Percentiles rank a stretch among this genome's conserved stretches.
Conservation (phyloP, 805 yeast species). For the Torulaspora indica region DNA sequence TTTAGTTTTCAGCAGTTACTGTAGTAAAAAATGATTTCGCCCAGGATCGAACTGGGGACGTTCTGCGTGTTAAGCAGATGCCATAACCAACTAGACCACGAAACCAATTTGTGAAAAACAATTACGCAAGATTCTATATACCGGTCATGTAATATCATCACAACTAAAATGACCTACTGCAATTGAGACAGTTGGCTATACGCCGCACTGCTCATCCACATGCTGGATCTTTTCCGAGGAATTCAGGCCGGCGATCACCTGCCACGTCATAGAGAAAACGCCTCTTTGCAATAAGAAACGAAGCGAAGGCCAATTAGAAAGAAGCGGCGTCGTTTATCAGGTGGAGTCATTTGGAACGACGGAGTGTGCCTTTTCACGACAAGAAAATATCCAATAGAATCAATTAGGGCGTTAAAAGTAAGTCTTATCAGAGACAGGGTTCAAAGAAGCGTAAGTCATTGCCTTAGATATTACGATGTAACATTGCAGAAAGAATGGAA, state of each 20-base stretch:
- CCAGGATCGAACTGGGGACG: conserved; percentile 99
- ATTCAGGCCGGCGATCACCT: background rate
- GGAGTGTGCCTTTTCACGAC: background rate
- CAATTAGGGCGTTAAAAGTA: background rate
- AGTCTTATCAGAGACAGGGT: background rate
- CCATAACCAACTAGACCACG: conserved; percentile 99
- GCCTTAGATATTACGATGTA: too few relatives aligned
- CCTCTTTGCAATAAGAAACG: background rate
- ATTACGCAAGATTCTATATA: too few relatives aligned
- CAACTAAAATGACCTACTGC: too few relatives aligned
- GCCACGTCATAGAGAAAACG: background rate
- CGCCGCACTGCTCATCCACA: too few relatives aligned
- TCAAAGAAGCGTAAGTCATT: too few relatives aligned
- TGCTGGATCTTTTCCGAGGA: too few relatives aligned
- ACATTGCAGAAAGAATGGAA: too few relatives aligned
- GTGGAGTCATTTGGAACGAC: background rate
- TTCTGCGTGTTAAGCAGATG: conserved; percentile 99
- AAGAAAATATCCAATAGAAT: background rate
- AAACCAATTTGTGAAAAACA: conserved; percentile 44
- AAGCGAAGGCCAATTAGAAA: background rate
- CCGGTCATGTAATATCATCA: too few relatives aligned
- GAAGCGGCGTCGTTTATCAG: background rate
- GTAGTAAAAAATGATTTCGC: conserved; percentile 77
- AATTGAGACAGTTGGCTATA: too few relatives aligned
- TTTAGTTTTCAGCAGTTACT: too few relatives aligned